Evolutionary conservation across 805 yeast species (phyloP).

Genomic region (Suhomyces tanzawaensis): DNA sequence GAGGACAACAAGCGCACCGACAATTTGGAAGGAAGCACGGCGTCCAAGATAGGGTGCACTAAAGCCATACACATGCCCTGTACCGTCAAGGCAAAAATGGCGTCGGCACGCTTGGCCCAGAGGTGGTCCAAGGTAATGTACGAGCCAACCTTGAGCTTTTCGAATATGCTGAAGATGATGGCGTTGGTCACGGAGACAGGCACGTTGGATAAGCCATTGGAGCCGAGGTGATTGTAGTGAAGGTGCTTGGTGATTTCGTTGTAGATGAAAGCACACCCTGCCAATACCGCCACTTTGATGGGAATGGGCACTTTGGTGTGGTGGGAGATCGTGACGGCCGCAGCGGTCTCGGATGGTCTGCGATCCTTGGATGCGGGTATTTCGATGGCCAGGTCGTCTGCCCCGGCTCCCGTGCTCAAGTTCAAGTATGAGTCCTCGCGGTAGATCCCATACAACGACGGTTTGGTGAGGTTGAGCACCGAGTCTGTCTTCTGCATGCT

Average conservation of each 20-base stretch:
- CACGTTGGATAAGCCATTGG: conserved; percentile 30
- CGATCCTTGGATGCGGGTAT: neutral
- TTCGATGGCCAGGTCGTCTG: conserved; percentile 6
- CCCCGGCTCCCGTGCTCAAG: conserved; percentile 25
- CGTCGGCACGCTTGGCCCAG: conserved; percentile 12
- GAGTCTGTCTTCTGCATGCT: conserved; percentile 37
- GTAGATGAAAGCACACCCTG: conserved; percentile 51
- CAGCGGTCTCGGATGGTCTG: neutral
- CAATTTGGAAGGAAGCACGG: conserved; percentile 26
- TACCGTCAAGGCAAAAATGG: conserved; percentile 30
- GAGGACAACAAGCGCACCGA: conserved; percentile 36
- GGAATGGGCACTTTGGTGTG: conserved; percentile 6
- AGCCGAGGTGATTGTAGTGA: conserved; percentile 48
- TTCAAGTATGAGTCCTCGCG: conserved; percentile 42
- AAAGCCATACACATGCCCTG: conserved; percentile 63
- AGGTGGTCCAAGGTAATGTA: conserved; percentile 6
- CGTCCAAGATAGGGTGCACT: conserved; percentile 46
- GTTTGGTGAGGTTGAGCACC: conserved; percentile 47
- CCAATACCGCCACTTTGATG: conserved; percentile 25
- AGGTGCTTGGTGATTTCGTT: conserved; percentile 52
- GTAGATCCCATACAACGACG: conserved; percentile 51
- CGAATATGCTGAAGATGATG: conserved; percentile 13
- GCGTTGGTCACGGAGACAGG: conserved; percentile 14
- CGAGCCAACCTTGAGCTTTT: conserved; percentile 10
- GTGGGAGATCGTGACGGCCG: neutral